Evolutionary conservation across 2,329 filamentous ascomycete genomes (phyloP).

Genomic region (Talaromyces atroroseus): DNA sequence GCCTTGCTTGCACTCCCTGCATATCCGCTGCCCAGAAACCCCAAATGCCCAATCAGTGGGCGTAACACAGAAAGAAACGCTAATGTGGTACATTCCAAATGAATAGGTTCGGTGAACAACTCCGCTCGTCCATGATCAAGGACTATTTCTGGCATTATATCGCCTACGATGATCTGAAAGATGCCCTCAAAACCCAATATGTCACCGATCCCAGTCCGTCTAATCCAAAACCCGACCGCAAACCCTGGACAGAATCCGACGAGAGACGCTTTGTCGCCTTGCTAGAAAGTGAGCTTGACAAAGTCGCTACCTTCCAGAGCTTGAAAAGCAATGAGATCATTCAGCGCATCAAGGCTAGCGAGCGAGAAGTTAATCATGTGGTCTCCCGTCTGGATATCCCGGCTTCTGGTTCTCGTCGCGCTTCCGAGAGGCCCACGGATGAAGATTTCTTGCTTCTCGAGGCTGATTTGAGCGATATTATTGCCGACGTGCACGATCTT

Average conservation of each 20-base stretch:
- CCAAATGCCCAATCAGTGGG: background rate
- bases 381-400: slow-evolving; percentile 57
- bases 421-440: slow-evolving; percentile 57
- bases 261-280: slow-evolving; percentile 81
- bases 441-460: slow-evolving; percentile 93
- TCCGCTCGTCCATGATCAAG: slow-evolving; percentile 90
- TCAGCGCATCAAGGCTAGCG: slow-evolving; percentile 77
- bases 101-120: slow-evolving; percentile 83
- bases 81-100: background rate
- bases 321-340: slow-evolving; percentile 96
- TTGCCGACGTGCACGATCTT: slow-evolving; percentile 95
- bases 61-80: background rate
- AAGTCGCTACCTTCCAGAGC: slow-evolving; percentile 96
- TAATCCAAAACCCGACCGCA: slow-evolving; percentile 47
- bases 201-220: slow-evolving; percentile 46
- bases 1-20: background rate
- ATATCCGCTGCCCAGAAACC: background rate
- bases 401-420: slow-evolving; percentile 48
- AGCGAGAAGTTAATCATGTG: slow-evolving; percentile 85
- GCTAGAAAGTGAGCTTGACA: slow-evolving; percentile 89
- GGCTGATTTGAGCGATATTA: slow-evolving; percentile 93
- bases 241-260: slow-evolving; percentile 83
- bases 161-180: slow-evolving; percentile 86
- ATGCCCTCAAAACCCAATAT: slow-evolving; percentile 70
- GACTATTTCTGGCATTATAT: slow-evolving; percentile 99